Base-by-base conservation (phyloP, 352 stramenopile species). In the Phytopythium chamaehyphon region DNA sequence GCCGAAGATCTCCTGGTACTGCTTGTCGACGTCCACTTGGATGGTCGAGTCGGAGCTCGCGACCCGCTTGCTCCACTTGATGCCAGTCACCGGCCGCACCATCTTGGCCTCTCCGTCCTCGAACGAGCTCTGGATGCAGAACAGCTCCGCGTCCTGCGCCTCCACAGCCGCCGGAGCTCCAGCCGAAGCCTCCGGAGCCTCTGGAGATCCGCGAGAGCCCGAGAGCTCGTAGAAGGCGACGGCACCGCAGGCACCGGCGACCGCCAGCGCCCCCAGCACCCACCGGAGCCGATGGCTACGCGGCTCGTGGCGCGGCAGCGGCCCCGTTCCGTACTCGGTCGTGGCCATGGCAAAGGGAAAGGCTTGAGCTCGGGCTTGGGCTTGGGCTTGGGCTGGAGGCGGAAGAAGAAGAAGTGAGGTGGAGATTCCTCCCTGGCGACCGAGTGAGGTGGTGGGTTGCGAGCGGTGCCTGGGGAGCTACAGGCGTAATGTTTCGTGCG, bases 1-100 rank as follows among this genome's bases (percentile, higher is more conserved):
- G 33, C 91, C 91, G 50, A 88, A 68, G 31, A 93, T 89, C 57
- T 86, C 72, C 57, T 93, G 83, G 60, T 69, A 88, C 46, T 70
- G 61, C 10, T 73, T 71, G 24, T 62, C 51, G 33, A 62, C 58
- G 47, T 93, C 77, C 33, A 93, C 70, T 1, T 21, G 9, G 59
- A 93, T 78, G 37, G 64, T 66, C 14, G 75, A 85, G 12, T 36
- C 21, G 14, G 37, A 42, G 3, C 46, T 40, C 18, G 54, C 40
- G 0, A 14, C 46, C 8, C 55, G 55, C 7, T 39, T 68, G 28
- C 28, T 33, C 71, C 76, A 86, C 54, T 71, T 69, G 14, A 90
- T 56, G 0, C 64, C 77, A 2, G 36, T 44, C 43, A 86, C 64
- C 11, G 60, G 63, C 51, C 83, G 65, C 74, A 88, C 87, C 74